These are phyloP conservation scores for Calonectria naviculata DNA, from an alignment of 2,329 filamentous ascomycete genomes.

Conservation along the genomic window DNA sequence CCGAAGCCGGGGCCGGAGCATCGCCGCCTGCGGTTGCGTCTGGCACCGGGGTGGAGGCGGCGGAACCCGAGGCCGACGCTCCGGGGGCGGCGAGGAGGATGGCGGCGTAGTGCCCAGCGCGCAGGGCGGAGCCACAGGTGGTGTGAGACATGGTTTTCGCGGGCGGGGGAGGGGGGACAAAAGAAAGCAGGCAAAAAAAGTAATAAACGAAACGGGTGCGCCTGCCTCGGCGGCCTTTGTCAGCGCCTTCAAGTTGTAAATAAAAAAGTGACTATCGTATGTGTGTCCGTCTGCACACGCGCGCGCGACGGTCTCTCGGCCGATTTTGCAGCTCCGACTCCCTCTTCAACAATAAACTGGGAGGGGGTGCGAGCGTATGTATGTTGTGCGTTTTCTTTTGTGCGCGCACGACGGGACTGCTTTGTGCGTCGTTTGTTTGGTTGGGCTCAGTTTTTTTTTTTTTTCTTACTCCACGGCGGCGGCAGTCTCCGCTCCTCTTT, in stretches of 20 bases:
- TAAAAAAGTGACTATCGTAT: background rate
- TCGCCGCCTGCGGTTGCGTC: constrained; percentile 15
- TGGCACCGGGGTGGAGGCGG: constrained; percentile 17
- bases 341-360: background rate
- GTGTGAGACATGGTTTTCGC: constrained; percentile 16
- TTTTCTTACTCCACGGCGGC: background rate
- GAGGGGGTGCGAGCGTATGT: constrained; percentile 8
- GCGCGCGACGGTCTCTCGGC: background rate
- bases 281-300: background rate
- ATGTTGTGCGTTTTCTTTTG: constrained; percentile 21
- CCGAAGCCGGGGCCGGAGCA: constrained; percentile 29
- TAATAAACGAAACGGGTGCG: background rate
- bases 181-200: background rate
- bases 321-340: background rate
- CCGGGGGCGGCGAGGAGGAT: constrained; percentile 32
- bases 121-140: constrained; percentile 35
- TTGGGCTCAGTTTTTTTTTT: constrained; percentile 16
- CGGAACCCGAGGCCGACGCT: constrained; percentile 13
- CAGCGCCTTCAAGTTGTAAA: background rate
- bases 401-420: constrained; percentile 5
- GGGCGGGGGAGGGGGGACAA: background rate
- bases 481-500: constrained; percentile 14
- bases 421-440: constrained; percentile 18
- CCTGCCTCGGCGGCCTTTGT: background rate
- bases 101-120: constrained; percentile 36